Percentiles rank a stretch among this genome's conserved stretches.
phyloP scores from a whole-genome alignment of 208 protist species.

The Leishmania turanica region DNA sequence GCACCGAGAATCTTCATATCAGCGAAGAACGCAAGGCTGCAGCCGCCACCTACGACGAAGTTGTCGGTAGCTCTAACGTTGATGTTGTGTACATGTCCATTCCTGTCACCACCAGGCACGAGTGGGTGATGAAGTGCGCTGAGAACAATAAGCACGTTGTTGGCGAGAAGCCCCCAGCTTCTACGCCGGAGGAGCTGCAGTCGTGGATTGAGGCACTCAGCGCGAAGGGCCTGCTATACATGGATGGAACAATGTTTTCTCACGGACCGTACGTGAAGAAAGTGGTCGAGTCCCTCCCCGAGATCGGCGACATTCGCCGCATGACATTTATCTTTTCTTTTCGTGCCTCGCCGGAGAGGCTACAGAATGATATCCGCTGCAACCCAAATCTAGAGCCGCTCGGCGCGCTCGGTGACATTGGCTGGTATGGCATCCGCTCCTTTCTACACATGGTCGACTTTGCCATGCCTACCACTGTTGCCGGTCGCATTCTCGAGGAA shows the following conservation, averaged over 20 bases:
- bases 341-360: conserved; percentile 18
- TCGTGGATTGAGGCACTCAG: conserved; percentile 51
- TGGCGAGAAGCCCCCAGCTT: conserved; percentile 51
- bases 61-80: conserved; percentile 17
- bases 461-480: conserved; percentile 41
- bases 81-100: conserved; percentile 54
- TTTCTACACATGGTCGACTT: conserved; percentile 63
- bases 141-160: conserved; percentile 64
- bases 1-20: conserved; percentile 33
- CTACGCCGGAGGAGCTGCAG: conserved; percentile 39
- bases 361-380: conserved; percentile 44
- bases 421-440: conserved; percentile 61
- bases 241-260: conserved; percentile 72
- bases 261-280: conserved; percentile 45
- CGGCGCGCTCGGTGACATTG: conserved; percentile 62
- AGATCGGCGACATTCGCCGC: conserved; percentile 39
- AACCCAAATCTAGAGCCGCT: conserved; percentile 47
- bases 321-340: conserved; percentile 43
- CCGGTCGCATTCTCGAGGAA: conserved; percentile 48
- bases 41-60: conserved; percentile 31
- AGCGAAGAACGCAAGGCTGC: conserved; percentile 20
- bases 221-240: conserved; percentile 53
- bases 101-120: conserved; percentile 41
- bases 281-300: conserved; percentile 9
- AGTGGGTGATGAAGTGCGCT: conserved; percentile 54